Evolutionary conservation across 129 eudicot genomes (phyloP).

Genomic region (Silybum marianum): DNA sequence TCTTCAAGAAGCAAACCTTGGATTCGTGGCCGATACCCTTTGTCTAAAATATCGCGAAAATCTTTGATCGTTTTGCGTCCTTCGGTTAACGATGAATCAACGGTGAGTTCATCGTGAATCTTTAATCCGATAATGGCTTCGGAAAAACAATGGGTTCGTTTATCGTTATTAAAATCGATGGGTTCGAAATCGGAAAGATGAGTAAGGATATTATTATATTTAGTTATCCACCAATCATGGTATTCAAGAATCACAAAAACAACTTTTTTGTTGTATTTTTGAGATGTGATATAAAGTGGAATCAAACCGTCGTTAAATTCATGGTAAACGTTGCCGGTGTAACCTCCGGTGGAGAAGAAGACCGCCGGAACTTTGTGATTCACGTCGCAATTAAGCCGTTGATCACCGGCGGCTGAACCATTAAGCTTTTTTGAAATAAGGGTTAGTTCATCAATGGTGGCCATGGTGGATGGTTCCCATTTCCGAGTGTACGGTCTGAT

Average conservation of each 20-base stretch:
- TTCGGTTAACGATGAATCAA: constrained; percentile 56
- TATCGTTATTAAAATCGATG: constrained; percentile 72
- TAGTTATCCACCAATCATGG: constrained; percentile 91
- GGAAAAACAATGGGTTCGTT: constrained; percentile 76
- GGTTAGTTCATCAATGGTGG: constrained; percentile 66
- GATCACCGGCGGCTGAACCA: neutral
- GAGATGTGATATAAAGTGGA: constrained; percentile 90
- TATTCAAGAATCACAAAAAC: constrained; percentile 89
- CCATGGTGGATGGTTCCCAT: constrained; percentile 86
- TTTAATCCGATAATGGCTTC: constrained; percentile 78
- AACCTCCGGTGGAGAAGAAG: constrained; percentile 96
- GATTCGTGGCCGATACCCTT: constrained; percentile 78
- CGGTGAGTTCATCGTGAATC: constrained; percentile 82
- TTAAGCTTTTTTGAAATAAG: constrained; percentile 49
- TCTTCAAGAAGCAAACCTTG: constrained; percentile 58
- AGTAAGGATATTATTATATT: constrained; percentile 67
- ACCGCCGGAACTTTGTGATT: constrained; percentile 88
- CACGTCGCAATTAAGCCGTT: constrained; percentile 62
- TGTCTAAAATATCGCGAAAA: constrained; percentile 70
- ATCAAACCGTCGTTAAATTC: constrained; percentile 91
- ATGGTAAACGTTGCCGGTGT: constrained; percentile 93
- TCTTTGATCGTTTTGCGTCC: constrained; percentile 64
- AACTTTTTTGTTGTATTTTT: constrained; percentile 77
- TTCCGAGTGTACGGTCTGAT: constrained; percentile 87
- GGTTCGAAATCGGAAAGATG: constrained; percentile 76